Base-by-base conservation (phyloP, 2,329 filamentous ascomycete species). In the Atkinsonella hypoxylon region DNA sequence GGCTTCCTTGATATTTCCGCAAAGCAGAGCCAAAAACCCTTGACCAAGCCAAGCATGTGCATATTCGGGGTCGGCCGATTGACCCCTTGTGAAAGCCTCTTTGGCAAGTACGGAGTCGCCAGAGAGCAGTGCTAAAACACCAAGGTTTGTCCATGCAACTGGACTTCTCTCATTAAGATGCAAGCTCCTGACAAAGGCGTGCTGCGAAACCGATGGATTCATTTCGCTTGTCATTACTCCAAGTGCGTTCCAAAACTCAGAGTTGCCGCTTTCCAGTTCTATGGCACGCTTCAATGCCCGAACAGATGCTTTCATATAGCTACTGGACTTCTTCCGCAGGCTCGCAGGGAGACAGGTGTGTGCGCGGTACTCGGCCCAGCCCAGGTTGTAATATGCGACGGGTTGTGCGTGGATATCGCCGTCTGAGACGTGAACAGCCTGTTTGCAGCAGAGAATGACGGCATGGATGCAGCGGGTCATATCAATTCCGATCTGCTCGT, bases 171-270 rank as follows among this genome's bases (percentile, higher is more conserved):
- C 91, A 61, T 96, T 94, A 15, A 98, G 73, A 65, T 94, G 87
- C n/a, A 98, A 67, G 57, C 90, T 95, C 58, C 94, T 78, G 12
- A 95, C 85, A 59, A 98, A 91, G 0, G 93, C 82, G 65, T 98
- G 94, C 65, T 98, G 93, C 0, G 93, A 83, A 2, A 98, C 87
- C 51, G 85, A 82, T 0, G 90, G 85, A 61, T 87, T 96, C 57
- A 96, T 76, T 44, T 81, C 81, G 55, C 88, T 90, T 2, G 93
- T 96, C 26, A 87, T 89, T 3, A 97, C 88, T 47, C 91, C 93
- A 2, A 98, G 76, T 0, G 93, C 85, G 62, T 97, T 97, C 93
- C 93, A 98, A 65, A 97, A 97, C 58, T 97, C 91, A 0, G 88
- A 74, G 62, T 97, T 98, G 48, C 89, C 87, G 7, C 90, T 87